Evolutionary conservation across 352 stramenopile species (phyloP), one percentile per base, ranked within the genome.

Genomic region (Globisporangium barbulae): DNA sequence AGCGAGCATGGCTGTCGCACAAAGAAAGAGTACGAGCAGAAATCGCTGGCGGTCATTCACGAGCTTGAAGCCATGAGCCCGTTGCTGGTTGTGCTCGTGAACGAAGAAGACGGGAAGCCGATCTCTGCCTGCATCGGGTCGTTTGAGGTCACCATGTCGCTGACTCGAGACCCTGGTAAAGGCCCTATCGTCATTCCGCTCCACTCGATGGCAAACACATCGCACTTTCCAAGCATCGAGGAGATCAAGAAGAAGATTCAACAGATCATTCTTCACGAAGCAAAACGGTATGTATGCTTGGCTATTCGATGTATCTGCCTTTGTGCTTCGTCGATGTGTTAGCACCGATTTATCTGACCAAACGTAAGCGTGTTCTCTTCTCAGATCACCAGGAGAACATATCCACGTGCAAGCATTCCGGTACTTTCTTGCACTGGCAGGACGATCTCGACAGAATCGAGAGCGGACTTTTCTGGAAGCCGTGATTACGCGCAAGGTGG

Each of bases 171-270:
- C 17, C 7, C 55, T 37, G 63, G 68, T 0, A 71, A 54, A 61
- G 17, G 47, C 2, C 9, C 67, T 0, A 67, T 84, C 21, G n/a
- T 28, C 1, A 76, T 91, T 28, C 47, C 60, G 2, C 59, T 91
- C 0, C 82, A 91, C 52, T 91, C 82, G 1, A 91, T 89, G 82
- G 53, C 59, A 0, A 68, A 53, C 30, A 79, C 74, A 12, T 75
- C 71, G 13, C 79, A 62, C 22, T 88, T 88, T 48, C 82, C 79
- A 0, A 81, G 71, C 47, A 13, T 72, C 0, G 67, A 74, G 1
- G 79, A 89, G 7, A 63, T 87, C 42, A 86, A 74, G 53, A 73
- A 76, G 30, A 90, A 82, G 62, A 83, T 90, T n/a, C 60, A 73
- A 25, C 58, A 65, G 5, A 75, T 89, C 30, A 69, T 89, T 0